Base-by-base conservation (phyloP, 345 rosid species). In the Gossypioides kirkii region DNA sequence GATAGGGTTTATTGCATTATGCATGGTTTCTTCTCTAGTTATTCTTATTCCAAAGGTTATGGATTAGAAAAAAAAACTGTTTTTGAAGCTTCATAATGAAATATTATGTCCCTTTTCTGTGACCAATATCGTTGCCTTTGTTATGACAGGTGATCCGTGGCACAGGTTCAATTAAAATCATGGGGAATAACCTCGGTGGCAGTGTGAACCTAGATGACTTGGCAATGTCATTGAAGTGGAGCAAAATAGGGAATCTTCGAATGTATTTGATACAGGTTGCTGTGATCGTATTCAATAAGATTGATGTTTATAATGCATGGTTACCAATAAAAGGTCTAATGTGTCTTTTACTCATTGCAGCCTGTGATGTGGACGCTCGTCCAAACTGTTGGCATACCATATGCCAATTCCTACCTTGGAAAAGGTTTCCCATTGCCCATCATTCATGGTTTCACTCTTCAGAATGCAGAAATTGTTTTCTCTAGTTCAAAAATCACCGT, bases 361-460 rank as follows among this genome's bases (percentile, higher is more conserved):
- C 99, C 99, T 5, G 84, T 94, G 28, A 84, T 94, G 78, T 88
- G 97, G 98, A 90, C 97, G 18, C 78, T 88, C 52, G 90, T 90
- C 41, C 87, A 92, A 80, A 94, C 98, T 0, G 91, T 89, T 62
- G 89, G 87, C 79, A 77, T 94, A 80, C 98, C 98, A 6, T 83
- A 85, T 17, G 95, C 81, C 28, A 94, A 94, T 14, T 73, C 86
- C n/a, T 91, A 87, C 77, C 88, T 92, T 3, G 87, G 80, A 67
- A 86, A 83, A 49, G 97, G 98, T 43, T 90, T 90, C 75, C 95
- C 98, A 8, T 81, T 90, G 80, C 98, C 97, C 11, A 90, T 90
- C 83, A 84, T 94, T 79, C 95, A 84, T 16, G 95, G 95, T 69
- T 94, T 94, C 84, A 85, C 97, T 5, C 88, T 92, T 75, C 46